Evolutionary conservation across 257 asterid genomes (phyloP), one percentile per base, ranked within the genome.

Genomic region (Solanum sitiens): DNA sequence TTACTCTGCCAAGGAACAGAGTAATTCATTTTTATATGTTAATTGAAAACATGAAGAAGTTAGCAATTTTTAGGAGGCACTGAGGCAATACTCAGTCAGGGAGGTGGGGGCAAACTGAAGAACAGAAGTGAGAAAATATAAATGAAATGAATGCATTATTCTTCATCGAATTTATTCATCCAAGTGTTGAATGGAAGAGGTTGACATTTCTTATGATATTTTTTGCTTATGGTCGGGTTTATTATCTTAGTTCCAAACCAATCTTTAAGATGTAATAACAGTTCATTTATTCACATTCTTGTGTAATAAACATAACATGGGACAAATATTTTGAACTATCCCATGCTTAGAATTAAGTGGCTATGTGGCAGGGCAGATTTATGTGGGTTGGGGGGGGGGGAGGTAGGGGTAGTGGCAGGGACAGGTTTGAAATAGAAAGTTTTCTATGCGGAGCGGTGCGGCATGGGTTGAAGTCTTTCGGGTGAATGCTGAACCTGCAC

Each of bases 111-210:
- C 2, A 32, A 40, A 76, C 61, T 76, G 6, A 25, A 76, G 47
- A 76, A 13, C 23, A 12, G 30, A 76, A 76, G 37, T n/a, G 83
- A 40, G 83, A 84, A 63, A 89, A 83, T 87, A 88, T 67, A 67
- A 67, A 67, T 70, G 40, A 70, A 70, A 70, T 70, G 40, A 91
- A 91, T 87, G 89, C 88, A 23, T n/a, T 33, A 53, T 3, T 75
- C 56, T 14, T 87, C 75, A 56, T 86, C 61, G 67, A 63, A 53
- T n/a, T 21, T 25, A 56, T 37, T 15, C 59, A 39, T 42, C 25
- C 65, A 56, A 20, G 65, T 56, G 11, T 56, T 56, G 65, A 56
- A 56, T 56, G 65, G 65, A 56, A 56, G 11, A 56, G 65, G 25
- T 56, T 56, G 65, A 56, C 65, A 56, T 18, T 20, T 56, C 65